Percentiles rank a stretch among this genome's conserved stretches.
Conservation (phyloP, 2,329 filamentous ascomycete species). For the Exophiala aquamarina region DNA sequence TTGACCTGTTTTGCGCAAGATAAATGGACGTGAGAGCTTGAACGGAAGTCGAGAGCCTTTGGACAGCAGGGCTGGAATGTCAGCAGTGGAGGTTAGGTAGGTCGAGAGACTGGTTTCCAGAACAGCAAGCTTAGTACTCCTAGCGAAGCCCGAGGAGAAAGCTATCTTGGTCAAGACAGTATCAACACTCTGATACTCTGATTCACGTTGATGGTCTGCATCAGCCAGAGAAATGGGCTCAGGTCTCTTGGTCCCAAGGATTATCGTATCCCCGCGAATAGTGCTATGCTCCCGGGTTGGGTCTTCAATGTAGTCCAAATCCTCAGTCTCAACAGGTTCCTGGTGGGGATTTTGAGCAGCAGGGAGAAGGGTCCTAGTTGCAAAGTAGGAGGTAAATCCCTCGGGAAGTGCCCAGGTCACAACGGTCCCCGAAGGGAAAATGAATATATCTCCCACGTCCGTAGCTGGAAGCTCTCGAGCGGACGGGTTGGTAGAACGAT, state of each 20-base stretch:
- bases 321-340: slow-evolving; percentile 75
- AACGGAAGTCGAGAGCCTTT: slow-evolving; percentile 64
- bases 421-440: slow-evolving; percentile 91
- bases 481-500: slow-evolving; percentile 42
- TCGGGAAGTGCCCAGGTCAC: slow-evolving; percentile 88
- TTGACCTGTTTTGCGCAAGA: slow-evolving; percentile 91
- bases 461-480: slow-evolving; percentile 40
- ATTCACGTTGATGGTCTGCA: slow-evolving; percentile 22
- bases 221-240: slow-evolving; percentile 7
- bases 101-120: slow-evolving; percentile 78
- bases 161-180: slow-evolving; percentile 88
- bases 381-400: slow-evolving; percentile 67
- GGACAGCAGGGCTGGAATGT: slow-evolving; percentile 77
- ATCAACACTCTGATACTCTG: slow-evolving; percentile 44
- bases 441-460: slow-evolving; percentile 79
- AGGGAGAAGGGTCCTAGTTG: slow-evolving; percentile 69
- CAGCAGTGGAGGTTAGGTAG: slow-evolving; percentile 84
- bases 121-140: slow-evolving; percentile 90
- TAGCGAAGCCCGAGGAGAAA: slow-evolving; percentile 89
- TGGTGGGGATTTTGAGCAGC: slow-evolving; percentile 76
- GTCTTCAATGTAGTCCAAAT: slow-evolving; percentile 84
- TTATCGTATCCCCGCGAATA: slow-evolving; percentile 84
- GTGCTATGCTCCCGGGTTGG: slow-evolving; percentile 68
- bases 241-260: slow-evolving; percentile 71
- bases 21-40: slow-evolving; percentile 64